Base-by-base conservation (phyloP, 176 grass and related monocot species). In the Ampelocalamus luodianensis region DNA sequence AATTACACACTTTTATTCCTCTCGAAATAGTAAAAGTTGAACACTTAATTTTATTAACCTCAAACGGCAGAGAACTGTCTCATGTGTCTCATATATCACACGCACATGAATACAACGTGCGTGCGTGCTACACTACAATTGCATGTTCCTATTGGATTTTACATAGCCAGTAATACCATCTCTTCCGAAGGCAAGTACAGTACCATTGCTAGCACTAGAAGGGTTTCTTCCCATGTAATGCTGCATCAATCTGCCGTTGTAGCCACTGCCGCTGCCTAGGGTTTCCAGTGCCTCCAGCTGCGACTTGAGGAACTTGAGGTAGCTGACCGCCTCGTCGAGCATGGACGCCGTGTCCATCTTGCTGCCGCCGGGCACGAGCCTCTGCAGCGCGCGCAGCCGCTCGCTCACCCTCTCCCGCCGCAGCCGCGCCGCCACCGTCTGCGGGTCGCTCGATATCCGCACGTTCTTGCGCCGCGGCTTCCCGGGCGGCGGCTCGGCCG, bases 261-360 rank as follows among this genome's bases (percentile, higher is more conserved):
- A 55, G 38, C 17, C 23, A 1, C 20, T 29, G 22, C 50, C 66
- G 3, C 51, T 54, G 53, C 70, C 74, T 15, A 77, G 64, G 56
- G 82, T 46, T 76, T 32, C 75, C n/a, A 97, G 64, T 1, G 78
- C 63, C 65, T 92, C 67, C 78, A 97, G 84, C 87, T 97, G 95
- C 24, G 90, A 74, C 86, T 94, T 94, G 86, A 97, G 82, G 85
- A 97, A 97, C 85, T 81, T 94, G 63, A 97, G 86, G 79, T 97
- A 97, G 82, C 92, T 91, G 53, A 90, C 90, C 10, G 89, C 94
- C 85, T 97, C 94, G 62, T 92, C 94, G 74, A 97, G 88, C 94
- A 97, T 94, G 46, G 94, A 92, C 1, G 94, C 94, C 24, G 94
- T 97, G 87, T 97, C 94, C 94, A 97, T 89, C 85, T 88, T 83